A percentile compares a stretch with the other conserved stretches of the same genome.
These are phyloP conservation scores for Tetrahymena borealis DNA, from an alignment of 73 alveolate species.

Conservation along the genomic window DNA sequence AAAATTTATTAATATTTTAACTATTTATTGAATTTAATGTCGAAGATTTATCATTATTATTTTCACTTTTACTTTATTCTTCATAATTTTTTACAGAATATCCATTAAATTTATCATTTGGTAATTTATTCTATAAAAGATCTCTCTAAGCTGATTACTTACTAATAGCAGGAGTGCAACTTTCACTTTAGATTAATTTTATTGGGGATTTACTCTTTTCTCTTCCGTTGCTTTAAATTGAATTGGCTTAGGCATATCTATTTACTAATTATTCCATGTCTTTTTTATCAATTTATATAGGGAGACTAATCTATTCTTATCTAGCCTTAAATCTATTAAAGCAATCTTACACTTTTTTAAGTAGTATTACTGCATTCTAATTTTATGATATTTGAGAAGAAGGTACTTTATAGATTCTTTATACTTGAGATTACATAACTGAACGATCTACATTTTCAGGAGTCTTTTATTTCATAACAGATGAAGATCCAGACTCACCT, in stretches of 20 bases:
- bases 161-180: background rate
- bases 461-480: background rate
- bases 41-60: background rate
- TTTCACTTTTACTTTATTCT: too few species aligned
- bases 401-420: background rate
- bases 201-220: background rate
- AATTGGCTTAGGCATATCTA: background rate
- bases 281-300: background rate
- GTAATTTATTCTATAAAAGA: too few species aligned
- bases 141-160: too few species aligned
- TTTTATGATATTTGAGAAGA: background rate
- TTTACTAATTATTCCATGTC: background rate
- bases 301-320: background rate
- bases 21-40: background rate
- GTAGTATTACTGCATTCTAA: background rate
- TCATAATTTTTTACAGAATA: too few species aligned
- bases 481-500: background rate
- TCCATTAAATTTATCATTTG: too few species aligned
- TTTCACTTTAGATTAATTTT: background rate
- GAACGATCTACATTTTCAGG: background rate
- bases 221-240: too few species aligned
- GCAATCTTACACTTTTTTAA: background rate
- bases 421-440: background rate
- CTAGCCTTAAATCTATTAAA: background rate
- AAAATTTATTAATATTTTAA: background rate